Evolutionary conservation across 2,329 filamentous ascomycete genomes (phyloP), one percentile per base, ranked within the genome.

Genomic region (Coleophoma crateriformis): DNA sequence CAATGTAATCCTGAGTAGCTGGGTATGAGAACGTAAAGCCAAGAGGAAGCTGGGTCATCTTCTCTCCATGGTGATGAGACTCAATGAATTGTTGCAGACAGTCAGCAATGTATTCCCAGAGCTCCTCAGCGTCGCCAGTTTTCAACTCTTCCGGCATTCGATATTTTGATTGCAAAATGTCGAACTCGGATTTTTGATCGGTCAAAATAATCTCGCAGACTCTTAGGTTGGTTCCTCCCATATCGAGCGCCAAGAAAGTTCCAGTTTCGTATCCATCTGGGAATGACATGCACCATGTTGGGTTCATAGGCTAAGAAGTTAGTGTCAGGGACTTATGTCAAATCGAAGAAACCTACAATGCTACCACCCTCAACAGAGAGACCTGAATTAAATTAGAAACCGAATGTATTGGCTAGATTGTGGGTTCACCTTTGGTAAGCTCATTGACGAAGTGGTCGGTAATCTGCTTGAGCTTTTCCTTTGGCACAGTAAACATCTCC

Each of bases 21-120:
- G 92, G 92, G 68, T 96, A 96, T 4, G 89, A 95, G 73, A 97
- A 97, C 42, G 92, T 96, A 74, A 96, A 96, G 63, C 92, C 92
- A 7, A 96, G 80, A 7, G 89, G 88, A 49, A 91, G 74, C 60
- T 80, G 81, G 20, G 79, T 78, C 20, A 88, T 64, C 56, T 82
- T 77, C 44, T 73, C 69, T 54, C 86, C 78, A 50, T 84, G 82
- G 66, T 95, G 88, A 68, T 96, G 89, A 55, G 85, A 85, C 64
- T 95, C 84, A 50, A 96, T 81, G 68, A 96, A 96, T 65, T 95
- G 89, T 69, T 91, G 81, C 50, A 96, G 75, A 67, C 90, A 95
- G 70, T 95, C 90, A 66, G 90, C 90, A 64, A 96, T 90, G 70
- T 96, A 96, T 62, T 91, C 89, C 89, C 90, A 97, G 4, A 96